Conservation (phyloP, 257 asterid genomes). For the Salvia rosmarinus region DNA sequence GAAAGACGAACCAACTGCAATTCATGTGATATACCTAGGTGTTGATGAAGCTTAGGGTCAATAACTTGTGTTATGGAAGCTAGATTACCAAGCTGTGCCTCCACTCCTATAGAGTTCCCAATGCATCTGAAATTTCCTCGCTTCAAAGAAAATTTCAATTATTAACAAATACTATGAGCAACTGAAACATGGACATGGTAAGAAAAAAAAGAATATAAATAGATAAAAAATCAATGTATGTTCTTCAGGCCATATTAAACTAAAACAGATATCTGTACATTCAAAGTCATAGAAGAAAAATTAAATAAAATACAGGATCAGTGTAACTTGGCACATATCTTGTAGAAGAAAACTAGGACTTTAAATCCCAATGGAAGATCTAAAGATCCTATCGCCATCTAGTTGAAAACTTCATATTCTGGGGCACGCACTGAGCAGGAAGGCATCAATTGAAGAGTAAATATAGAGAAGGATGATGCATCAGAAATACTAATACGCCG, state of each 20-base stretch:
- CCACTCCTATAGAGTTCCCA: slow-evolving; percentile 86
- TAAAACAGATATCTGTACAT: not conserved
- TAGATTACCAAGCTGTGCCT: slow-evolving; percentile 74
- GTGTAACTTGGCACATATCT: not conserved
- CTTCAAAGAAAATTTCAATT: slow-evolving; percentile 55
- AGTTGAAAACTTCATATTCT: not conserved
- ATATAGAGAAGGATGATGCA: slow-evolving; percentile 8
- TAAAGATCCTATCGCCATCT: not conserved
- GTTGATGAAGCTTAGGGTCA: slow-evolving; percentile 95
- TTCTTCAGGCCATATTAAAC: slow-evolving; percentile 8
- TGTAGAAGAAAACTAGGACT: not conserved
- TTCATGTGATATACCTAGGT: slow-evolving; percentile 64
- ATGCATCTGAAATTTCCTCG: slow-evolving; percentile 98
- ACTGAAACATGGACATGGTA: slow-evolving; percentile 32
- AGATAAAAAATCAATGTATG: not conserved
- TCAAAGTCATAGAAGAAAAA: not conserved
- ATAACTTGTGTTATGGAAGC: slow-evolving; percentile 87
- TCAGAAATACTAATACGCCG: slow-evolving; percentile 1
- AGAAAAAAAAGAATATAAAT: slow-evolving; percentile 8
- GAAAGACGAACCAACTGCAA: slow-evolving; percentile 15
- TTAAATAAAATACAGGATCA: not conserved
- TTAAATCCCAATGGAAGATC: not conserved
- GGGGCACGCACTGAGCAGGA: not conserved
- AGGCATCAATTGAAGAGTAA: slow-evolving; percentile 22
- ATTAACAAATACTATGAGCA: slow-evolving; percentile 37